phyloP scores from a whole-genome alignment of 2,329 filamentous ascomycete genomes.

The Hypocreales sp. region DNA sequence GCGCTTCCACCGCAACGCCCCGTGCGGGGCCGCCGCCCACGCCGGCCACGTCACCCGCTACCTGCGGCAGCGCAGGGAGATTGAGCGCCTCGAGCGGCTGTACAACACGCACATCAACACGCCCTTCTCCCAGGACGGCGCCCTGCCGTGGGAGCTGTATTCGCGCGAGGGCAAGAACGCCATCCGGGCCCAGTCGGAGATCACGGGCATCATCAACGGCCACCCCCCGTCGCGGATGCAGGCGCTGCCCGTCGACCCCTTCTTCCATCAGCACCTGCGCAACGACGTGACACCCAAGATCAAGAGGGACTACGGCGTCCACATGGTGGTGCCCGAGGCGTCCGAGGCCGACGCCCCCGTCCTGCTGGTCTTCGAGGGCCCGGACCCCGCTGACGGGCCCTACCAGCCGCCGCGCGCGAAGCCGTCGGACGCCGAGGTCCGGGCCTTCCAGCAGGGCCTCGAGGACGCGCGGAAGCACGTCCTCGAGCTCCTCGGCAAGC shows the following conservation, averaged over 20 bases:
- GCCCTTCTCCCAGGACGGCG: constrained; percentile 51
- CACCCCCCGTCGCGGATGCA: constrained; percentile 60
- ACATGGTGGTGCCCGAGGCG: constrained; percentile 54
- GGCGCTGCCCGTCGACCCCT: constrained; percentile 54
- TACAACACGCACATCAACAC: constrained; percentile 83
- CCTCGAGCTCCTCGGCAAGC: constrained; percentile 39
- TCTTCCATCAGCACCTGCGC: constrained; percentile 61
- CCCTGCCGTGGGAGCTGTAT: constrained; percentile 76
- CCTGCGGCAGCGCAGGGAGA: constrained; percentile 64
- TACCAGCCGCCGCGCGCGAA: constrained; percentile 40
- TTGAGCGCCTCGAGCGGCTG: constrained; percentile 64
- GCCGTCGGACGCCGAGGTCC: constrained; percentile 33
- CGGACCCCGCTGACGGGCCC: constrained; percentile 25
- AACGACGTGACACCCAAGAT: constrained; percentile 48
- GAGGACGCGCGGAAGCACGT: constrained; percentile 42
- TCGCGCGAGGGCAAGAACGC: constrained; percentile 73
- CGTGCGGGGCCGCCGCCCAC: constrained; percentile 58
- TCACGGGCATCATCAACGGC: constrained; percentile 56
- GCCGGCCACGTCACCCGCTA: constrained; percentile 81
- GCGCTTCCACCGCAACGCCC: constrained; percentile 60
- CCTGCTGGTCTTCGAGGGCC: constrained; percentile 60
- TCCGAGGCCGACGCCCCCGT: constrained; percentile 44
- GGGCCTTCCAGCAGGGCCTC: constrained; percentile 38
- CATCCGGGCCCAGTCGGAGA: constrained; percentile 58
- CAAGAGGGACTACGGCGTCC: constrained; percentile 55